Conservation (phyloP, 192 early-diverging fungal species). For the Mortierella claussenii region DNA sequence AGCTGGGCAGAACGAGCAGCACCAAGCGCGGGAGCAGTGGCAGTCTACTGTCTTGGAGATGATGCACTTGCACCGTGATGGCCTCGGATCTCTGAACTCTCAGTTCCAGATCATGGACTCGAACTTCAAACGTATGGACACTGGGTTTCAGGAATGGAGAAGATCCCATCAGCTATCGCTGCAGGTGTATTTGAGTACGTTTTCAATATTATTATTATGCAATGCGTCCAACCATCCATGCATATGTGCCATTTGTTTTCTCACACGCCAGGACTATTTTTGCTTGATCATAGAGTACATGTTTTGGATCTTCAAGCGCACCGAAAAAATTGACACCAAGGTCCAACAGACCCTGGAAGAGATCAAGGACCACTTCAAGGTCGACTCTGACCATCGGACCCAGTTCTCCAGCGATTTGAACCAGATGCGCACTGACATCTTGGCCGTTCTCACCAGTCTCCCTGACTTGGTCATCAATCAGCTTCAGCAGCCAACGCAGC, state of each 20-base stretch:
- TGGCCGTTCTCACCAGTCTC: conserved; percentile 1
- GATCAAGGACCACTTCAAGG: background rate
- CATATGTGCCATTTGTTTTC: too few relatives aligned
- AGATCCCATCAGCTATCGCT: conserved; percentile 10
- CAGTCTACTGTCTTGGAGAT: background rate
- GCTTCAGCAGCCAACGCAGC: background rate
- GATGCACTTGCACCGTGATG: background rate
- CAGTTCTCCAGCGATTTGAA: conserved; percentile 7
- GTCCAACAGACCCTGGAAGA: conserved; percentile 4
- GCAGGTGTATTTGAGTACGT: conserved; percentile 20
- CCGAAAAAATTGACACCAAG: conserved; percentile 4
- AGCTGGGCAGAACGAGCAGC: background rate
- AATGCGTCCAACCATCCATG: too few relatives aligned
- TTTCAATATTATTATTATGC: too few relatives aligned
- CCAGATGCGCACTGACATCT: conserved; percentile 9
- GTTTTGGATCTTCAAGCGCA: conserved; percentile 24
- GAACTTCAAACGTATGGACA: conserved; percentile 3
- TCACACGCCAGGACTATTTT: too few relatives aligned
- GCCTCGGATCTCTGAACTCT: background rate
- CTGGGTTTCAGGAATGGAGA: conserved; percentile 15
- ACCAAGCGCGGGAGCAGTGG: conserved; percentile 3
- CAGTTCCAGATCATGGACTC: background rate
- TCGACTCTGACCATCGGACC: background rate
- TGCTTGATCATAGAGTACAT: conserved; percentile 19
- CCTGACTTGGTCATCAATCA: background rate